phyloP scores from a whole-genome alignment of 2,329 filamentous ascomycete genomes.

The Fusarium robinianum region DNA sequence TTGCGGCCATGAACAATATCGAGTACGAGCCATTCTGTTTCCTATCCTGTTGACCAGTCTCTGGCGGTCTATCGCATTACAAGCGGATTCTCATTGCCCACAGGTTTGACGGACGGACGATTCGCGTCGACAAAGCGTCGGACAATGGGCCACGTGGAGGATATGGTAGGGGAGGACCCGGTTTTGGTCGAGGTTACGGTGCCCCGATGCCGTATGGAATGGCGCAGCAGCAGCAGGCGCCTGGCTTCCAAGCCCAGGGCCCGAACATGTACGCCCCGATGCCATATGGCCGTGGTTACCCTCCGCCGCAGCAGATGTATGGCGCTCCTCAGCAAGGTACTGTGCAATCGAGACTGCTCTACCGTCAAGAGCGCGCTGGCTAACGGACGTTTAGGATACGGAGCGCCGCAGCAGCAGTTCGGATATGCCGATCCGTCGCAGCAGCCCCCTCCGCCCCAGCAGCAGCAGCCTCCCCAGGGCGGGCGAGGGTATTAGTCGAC shows the following conservation, averaged over 20 bases:
- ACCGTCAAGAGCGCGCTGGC: neutral
- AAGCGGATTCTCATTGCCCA: conserved; percentile 16
- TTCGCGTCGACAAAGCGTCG: conserved; percentile 94
- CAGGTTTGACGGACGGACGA: conserved; percentile 75
- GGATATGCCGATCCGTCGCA: conserved; percentile 53
- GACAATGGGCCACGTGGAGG: conserved; percentile 69
- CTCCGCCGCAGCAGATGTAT: conserved; percentile 43
- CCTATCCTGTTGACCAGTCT: conserved; percentile 26
- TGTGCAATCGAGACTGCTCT: conserved; percentile 1
- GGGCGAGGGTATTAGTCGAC: conserved; percentile 49
- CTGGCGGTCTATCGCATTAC: conserved; percentile 3
- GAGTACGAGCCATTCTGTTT: conserved; percentile 65
- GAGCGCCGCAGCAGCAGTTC: conserved; percentile 44
- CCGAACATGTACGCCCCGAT: conserved; percentile 46
- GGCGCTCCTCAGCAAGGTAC: conserved; percentile 49
- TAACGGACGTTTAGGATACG: conserved; percentile 41
- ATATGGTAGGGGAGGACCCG: conserved; percentile 45
- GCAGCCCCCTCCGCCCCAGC: conserved; percentile 45
- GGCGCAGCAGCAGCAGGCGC: conserved; percentile 45
- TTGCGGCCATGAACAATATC: conserved; percentile 80
- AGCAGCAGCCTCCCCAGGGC: conserved; percentile 46
- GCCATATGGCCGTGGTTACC: conserved; percentile 47
- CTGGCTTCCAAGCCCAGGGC: conserved; percentile 40
- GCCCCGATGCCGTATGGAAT: conserved; percentile 45
- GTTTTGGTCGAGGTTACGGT: conserved; percentile 48